Evolutionary conservation across 305 asterid genomes (phyloP).

Genomic region (Rubia occidens): DNA sequence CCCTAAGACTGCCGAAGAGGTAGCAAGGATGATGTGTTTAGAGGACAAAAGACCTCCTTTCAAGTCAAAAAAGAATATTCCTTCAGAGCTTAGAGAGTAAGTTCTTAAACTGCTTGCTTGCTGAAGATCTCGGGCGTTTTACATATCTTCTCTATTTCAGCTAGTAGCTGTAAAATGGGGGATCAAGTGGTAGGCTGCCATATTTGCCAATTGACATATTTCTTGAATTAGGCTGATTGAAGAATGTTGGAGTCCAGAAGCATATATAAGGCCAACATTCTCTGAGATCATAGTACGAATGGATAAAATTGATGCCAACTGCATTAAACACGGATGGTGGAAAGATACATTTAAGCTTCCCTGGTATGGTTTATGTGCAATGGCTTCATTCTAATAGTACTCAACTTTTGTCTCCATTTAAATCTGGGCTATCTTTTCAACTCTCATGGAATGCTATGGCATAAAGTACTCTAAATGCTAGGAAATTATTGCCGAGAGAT

Average conservation of each 20-base stretch:
- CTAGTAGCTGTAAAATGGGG: neutral
- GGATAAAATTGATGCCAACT: constrained; percentile 56
- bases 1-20: constrained; percentile 73
- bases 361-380: constrained; percentile 38
- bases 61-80: constrained; percentile 79
- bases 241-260: constrained; percentile 83
- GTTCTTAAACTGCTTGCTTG: constrained; percentile 15
- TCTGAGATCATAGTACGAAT: constrained; percentile 62
- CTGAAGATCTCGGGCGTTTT: neutral
- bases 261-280: constrained; percentile 53
- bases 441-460: neutral
- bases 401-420: neutral
- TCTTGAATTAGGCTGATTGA: constrained; percentile 63
- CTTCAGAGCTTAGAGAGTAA: constrained; percentile 74
- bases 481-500: neutral
- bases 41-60: constrained; percentile 72
- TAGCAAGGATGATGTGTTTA: constrained; percentile 47
- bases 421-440: neutral
- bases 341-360: constrained; percentile 96
- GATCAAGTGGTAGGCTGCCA: neutral
- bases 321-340: constrained; percentile 96
- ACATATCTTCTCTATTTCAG: neutral
- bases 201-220: constrained; percentile 12
- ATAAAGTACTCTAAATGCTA: neutral
- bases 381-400: neutral